Conservation (phyloP, 352 stramenopile species). For the Saprolegnia parasitica region DNA sequence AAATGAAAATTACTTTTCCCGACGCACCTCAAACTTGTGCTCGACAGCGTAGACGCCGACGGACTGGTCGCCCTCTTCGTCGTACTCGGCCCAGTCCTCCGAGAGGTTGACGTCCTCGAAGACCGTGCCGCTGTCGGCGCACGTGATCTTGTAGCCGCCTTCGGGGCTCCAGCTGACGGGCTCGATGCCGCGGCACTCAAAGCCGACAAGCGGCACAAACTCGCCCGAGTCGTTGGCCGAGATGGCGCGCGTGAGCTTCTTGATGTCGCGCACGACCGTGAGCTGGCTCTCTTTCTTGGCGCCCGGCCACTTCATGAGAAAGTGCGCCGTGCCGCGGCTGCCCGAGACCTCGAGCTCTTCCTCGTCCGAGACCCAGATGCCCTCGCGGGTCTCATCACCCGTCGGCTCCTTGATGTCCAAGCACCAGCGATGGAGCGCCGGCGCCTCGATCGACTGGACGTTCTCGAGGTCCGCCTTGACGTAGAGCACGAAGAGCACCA, state of each 20-base stretch:
- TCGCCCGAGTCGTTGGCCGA: slow-evolving; percentile 55
- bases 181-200: slow-evolving; percentile 83
- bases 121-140: slow-evolving; percentile 47
- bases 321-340: slow-evolving; percentile 70
- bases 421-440: slow-evolving; percentile 70
- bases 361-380: slow-evolving; percentile 78
- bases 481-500: slow-evolving; percentile 84
- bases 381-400: slow-evolving; percentile 68
- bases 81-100: slow-evolving; percentile 84
- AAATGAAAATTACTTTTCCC: slow-evolving; percentile 37
- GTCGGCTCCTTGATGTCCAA: slow-evolving; percentile 79
- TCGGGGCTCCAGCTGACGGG: slow-evolving; percentile 75
- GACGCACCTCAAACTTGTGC: slow-evolving; percentile 79
- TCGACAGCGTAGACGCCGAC: slow-evolving; percentile 74
- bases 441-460: slow-evolving; percentile 64
- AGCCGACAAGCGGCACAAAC: slow-evolving; percentile 78
- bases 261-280: slow-evolving; percentile 80
- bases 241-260: slow-evolving; percentile 71
- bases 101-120: slow-evolving; percentile 78
- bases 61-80: slow-evolving; percentile 70
- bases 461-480: slow-evolving; percentile 87
- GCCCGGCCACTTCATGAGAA: slow-evolving; percentile 81
- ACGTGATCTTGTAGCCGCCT: slow-evolving; percentile 66
- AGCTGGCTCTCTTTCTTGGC: slow-evolving; percentile 74
- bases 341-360: slow-evolving; percentile 66